phyloP scores from a whole-genome alignment of 257 asterid genomes.

The Verbascum thapsus region DNA sequence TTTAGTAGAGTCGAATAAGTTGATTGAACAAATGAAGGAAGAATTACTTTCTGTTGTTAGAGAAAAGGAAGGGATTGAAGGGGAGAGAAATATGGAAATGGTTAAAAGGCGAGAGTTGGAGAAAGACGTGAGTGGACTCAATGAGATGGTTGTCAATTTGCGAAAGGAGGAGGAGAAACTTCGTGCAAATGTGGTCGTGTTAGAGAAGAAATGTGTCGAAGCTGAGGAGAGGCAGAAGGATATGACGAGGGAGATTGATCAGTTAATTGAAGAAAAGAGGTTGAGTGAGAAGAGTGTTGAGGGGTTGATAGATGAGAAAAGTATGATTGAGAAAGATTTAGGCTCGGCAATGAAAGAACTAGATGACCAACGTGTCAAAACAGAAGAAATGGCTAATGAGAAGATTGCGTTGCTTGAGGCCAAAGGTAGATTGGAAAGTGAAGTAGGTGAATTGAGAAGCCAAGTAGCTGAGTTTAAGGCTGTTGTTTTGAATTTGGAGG shows the following conservation, averaged over 20 bases:
- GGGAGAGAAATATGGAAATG: slow-evolving; percentile 45
- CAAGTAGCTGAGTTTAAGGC: slow-evolving; percentile 43
- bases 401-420: slow-evolving; percentile 45
- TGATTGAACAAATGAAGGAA: slow-evolving; percentile 42
- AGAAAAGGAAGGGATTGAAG: slow-evolving; percentile 55
- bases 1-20: slow-evolving; percentile 37
- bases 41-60: slow-evolving; percentile 32
- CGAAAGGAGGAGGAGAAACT: slow-evolving; percentile 45
- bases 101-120: slow-evolving; percentile 51
- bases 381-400: slow-evolving; percentile 45
- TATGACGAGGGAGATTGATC: slow-evolving; percentile 48
- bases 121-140: slow-evolving; percentile 42
- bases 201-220: slow-evolving; percentile 58
- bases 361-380: slow-evolving; percentile 35
- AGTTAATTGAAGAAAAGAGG: slow-evolving; percentile 45
- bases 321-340: slow-evolving; percentile 44
- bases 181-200: slow-evolving; percentile 39
- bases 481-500: slow-evolving; percentile 40
- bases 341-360: slow-evolving; percentile 37
- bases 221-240: slow-evolving; percentile 55
- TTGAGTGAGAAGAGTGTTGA: slow-evolving; percentile 42
- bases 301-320: slow-evolving; percentile 50
- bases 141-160: slow-evolving; percentile 46
- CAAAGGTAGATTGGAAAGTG: slow-evolving; percentile 38
- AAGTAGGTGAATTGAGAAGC: slow-evolving; percentile 47